phyloP scores from a whole-genome alignment of 164 flowering plant genomes.

The Chloranthus sessilifolius region DNA sequence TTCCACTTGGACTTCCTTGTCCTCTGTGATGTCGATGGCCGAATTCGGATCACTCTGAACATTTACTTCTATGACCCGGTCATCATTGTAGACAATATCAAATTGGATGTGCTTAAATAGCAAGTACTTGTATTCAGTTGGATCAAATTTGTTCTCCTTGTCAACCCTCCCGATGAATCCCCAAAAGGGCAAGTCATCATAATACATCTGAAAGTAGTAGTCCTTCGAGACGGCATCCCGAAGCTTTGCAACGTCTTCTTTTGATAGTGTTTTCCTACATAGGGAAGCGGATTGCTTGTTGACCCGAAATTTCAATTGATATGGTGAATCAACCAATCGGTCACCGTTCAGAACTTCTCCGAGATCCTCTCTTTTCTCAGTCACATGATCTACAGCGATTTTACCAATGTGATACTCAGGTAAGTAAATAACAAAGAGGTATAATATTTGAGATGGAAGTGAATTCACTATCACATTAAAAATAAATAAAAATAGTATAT shows the following conservation, averaged over 20 bases:
- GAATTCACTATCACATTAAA: neutral
- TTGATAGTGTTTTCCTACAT: slow-evolving; percentile 19
- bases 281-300: slow-evolving; percentile 14
- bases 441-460: neutral
- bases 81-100: slow-evolving; percentile 20
- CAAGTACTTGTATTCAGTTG: slow-evolving; percentile 18
- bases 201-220: slow-evolving; percentile 29
- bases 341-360: slow-evolving; percentile 27
- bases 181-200: slow-evolving; percentile 28
- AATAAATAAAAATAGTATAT: no score
- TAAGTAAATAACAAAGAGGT: neutral
- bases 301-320: slow-evolving; percentile 14
- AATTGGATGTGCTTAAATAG: slow-evolving; percentile 24
- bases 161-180: slow-evolving; percentile 28
- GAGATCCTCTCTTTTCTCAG: slow-evolving; percentile 21
- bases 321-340: slow-evolving; percentile 20
- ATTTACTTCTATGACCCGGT: slow-evolving; percentile 23
- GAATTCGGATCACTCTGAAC: slow-evolving; percentile 18
- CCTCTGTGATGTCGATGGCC: slow-evolving; percentile 26
- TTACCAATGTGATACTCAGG: neutral
- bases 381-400: slow-evolving; percentile 14
- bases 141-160: slow-evolving; percentile 19
- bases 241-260: slow-evolving; percentile 14
- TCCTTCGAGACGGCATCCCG: slow-evolving; percentile 20
- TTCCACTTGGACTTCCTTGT: slow-evolving; percentile 26